Base-by-base conservation (phyloP, 208 protist species). In the Leishmania braziliensis region DNA sequence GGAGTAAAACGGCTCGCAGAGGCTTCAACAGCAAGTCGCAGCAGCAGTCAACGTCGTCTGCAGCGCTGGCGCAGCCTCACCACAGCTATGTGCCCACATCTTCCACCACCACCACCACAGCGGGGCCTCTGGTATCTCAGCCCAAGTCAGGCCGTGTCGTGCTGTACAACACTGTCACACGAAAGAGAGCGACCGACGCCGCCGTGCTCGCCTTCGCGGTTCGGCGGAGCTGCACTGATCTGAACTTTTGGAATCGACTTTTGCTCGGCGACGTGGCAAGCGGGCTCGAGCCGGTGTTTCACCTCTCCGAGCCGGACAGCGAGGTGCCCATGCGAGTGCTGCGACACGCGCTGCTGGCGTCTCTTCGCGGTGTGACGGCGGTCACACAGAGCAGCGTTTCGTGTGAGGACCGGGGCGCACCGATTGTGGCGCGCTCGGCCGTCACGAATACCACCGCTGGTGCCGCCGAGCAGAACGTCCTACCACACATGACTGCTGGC, bases 121-220 rank as follows among this genome's bases (percentile, higher is more conserved):
- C 46, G 9, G 69, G 33, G 43, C 20, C 33, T 43, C 69, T 26
- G 5, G 46, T 36, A 1, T 33, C 69, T 36, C 69, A 53, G 20
- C 69, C 43, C 10, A 73, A 73, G 39, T 18, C 36, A 39, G 74
- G 39, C 48, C 63, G 82, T 43, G 54, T 83, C 10, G 87, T 93
- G 39, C 78, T 97, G 70, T 95, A 92, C 80, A 95, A 97, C 80
- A 73, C 80, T 3, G 80, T 82, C 9, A 95, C 92, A 23, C 81
- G 75, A 12, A 76, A 78, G 46, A 73, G 76, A 36, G 92, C 94
- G 29, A 95, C 91, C 3, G 89, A 95, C 54, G 85, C 86, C 48
- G 90, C 90, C 29, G 87, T 88, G 80, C 83, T 96, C 54, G 85
- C 87, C 2, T 94, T 87, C 77, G 91, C 91, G 5, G 78, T 97